Percentiles rank a stretch among this genome's conserved stretches.
Conservation (phyloP, 2,329 filamentous ascomycete species). For the Alternaria triticina region DNA sequence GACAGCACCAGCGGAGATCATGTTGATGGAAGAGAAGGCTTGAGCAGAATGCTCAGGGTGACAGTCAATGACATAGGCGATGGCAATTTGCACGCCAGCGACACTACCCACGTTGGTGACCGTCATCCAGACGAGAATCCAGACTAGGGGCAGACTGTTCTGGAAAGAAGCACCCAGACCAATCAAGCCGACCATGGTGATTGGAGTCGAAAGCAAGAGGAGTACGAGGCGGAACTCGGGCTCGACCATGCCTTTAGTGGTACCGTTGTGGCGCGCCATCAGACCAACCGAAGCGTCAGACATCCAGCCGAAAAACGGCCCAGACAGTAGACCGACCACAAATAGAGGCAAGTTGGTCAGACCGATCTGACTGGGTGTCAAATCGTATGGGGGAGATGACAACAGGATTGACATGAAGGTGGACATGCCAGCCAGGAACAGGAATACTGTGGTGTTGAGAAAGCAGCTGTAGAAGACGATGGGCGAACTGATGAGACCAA, state of each 20-base stretch:
- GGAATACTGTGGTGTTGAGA: slow-evolving; percentile 13
- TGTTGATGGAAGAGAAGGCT: slow-evolving; percentile 14
- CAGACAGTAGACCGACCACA: slow-evolving; percentile 10
- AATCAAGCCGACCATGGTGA: slow-evolving; percentile 15
- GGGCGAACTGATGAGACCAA: slow-evolving; percentile 14
- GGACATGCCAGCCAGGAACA: slow-evolving; percentile 13
- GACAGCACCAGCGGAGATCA: slow-evolving; percentile 6
- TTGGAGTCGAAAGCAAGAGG: slow-evolving; percentile 10
- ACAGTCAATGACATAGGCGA: slow-evolving; percentile 22
- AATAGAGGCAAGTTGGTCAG: slow-evolving; percentile 19
- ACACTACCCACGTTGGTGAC: slow-evolving; percentile 11
- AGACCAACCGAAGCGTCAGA: slow-evolving; percentile 12
- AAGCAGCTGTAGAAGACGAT: slow-evolving; percentile 21
- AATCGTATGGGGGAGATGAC: slow-evolving; percentile 15
- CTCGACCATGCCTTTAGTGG: slow-evolving; percentile 15
- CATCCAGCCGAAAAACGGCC: slow-evolving; percentile 18
- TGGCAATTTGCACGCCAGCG: slow-evolving; percentile 8
- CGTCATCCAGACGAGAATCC: slow-evolving; percentile 18
- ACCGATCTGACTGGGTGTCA: slow-evolving; percentile 16
- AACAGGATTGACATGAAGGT: slow-evolving; percentile 20
- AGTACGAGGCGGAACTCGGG: slow-evolving; percentile 21
- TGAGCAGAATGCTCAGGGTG: slow-evolving; percentile 18
- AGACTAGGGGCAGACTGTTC: slow-evolving; percentile 4
- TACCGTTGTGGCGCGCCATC: slow-evolving; percentile 18
- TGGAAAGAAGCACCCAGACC: slow-evolving; percentile 13